Conservation (phyloP, 371 early-diverging fungal genomes). For the Mortierella sp. region DNA sequence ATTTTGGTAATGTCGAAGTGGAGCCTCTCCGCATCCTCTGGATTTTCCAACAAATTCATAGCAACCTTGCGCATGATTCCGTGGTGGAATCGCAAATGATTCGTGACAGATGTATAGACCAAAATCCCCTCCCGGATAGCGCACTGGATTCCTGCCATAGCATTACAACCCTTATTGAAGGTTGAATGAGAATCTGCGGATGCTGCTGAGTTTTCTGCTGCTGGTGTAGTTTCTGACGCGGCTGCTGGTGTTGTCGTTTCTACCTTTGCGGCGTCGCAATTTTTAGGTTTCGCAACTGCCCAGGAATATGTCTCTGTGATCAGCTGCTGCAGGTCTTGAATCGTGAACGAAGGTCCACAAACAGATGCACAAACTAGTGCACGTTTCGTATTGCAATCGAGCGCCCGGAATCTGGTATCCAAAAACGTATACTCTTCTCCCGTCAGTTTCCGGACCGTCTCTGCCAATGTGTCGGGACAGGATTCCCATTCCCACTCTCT, state of each 20-base stretch:
- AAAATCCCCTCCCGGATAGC: constrained; percentile 49
- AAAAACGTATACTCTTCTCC: constrained; percentile 49
- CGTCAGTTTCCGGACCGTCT: constrained; percentile 36
- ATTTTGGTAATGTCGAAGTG: constrained; percentile 47
- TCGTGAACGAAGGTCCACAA: constrained; percentile 38
- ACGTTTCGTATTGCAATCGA: constrained; percentile 43
- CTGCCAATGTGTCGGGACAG: constrained; percentile 23
- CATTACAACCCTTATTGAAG: constrained; percentile 26
- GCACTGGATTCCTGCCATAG: constrained; percentile 49
- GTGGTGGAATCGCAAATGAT: constrained; percentile 42
- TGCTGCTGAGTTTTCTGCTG: neutral
- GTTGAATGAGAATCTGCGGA: neutral
- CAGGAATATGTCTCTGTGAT: constrained; percentile 19
- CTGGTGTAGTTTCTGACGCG: neutral
- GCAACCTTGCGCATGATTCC: constrained; percentile 52
- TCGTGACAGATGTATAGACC: constrained; percentile 34
- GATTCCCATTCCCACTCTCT: constrained; percentile 49
- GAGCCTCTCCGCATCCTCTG: constrained; percentile 31
- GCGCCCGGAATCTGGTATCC: constrained; percentile 22
- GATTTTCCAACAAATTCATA: constrained; percentile 18
- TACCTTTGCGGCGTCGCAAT: neutral
- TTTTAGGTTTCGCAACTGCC: neutral
- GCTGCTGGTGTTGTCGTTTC: neutral
- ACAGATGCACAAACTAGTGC: constrained; percentile 49
- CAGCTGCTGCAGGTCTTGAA: constrained; percentile 40